Base-by-base conservation (phyloP, 352 stramenopile genomes). In the Phytophthora capsici region DNA sequence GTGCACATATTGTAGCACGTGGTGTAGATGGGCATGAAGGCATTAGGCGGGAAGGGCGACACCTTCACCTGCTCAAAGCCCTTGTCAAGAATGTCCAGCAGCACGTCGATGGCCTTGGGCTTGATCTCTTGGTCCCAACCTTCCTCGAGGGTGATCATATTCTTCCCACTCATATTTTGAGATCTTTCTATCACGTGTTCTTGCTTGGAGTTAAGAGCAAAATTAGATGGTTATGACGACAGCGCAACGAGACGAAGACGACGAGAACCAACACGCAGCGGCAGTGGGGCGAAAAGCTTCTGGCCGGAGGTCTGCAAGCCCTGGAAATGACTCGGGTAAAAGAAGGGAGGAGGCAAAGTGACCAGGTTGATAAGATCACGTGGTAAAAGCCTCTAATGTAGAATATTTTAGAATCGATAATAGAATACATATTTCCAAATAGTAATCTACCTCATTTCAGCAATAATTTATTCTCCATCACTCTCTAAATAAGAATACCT, bases 1-100 rank as follows among this genome's bases (percentile, higher is more conserved):
- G 97, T 99, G 79, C 98, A 99, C 97, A 99, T 99, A 77, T 99
- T 98, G 85, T 99, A 99, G 83, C 88, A 95, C 59, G 86, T 94
- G 63, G 88, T 96, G 73, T 96, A 96, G 73, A 96, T 95, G 30
- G 86, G 86, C 88, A 96, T 96, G 74, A 94, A 96, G 50, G 82
- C 71, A 63, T 88, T 87, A 45, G 88, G 82, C 28, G 88, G 88
- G 74, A 96, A 96, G 26, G 86, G 85, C 63, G 82, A 94, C 10
- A 81, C 76, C 68, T 80, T 78, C 23, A 94, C 78, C 49, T 94
- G 88, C 60, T 96, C 88, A 37, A 96, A 90, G 47, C 88, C 88
- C 66, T 90, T 86, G 73, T 96, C 84, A 19, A 96, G 71, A 57
- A 95, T 93, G 41, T 89, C 80, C 46, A 95, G 76, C 48, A 96